Evolutionary conservation across 768 basidiomycete genomes (phyloP), one percentile per base, ranked within the genome.

Genomic region (Russula sp.): DNA sequence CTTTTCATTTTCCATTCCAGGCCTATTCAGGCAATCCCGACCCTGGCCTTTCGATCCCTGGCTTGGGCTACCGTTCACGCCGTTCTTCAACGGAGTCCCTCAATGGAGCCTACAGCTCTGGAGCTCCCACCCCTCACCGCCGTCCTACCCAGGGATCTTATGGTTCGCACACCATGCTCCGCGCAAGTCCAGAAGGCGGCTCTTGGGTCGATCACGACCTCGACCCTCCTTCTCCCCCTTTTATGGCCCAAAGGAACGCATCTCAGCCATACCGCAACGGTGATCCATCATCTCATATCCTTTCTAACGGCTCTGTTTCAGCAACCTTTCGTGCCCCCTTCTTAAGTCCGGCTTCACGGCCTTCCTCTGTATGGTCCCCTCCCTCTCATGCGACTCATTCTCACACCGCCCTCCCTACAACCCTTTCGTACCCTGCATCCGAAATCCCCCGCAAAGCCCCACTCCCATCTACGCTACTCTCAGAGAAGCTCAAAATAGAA

Each of bases 271-370:
- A 56, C 22, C 61, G 56, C 20, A 58, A 46, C 45, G 34, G n/a
- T 25, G 56, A 58, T 7, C 43, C 56, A 14, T 46, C 56, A 7
- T 45, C 41, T 4, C 55, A 51, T 18, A 18, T 29, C 20, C 42
- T 10, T 42, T 42, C 47, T n/a, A 55, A 36, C 29, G 13, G 29
- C 34, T 51, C 56, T 7, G 46, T 34, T 16, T 45, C 53, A 7
- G 11, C 51, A 4, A 20, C 60, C 14, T 88, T 90, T 75, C 82
- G 87, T 29, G 75, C 81, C 0, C 85, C 87, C 1, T 88, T 88
- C 74, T 81, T 88, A 56, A 81, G 85, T 4, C 88, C 87, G 0
- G 79, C 86, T 1, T 85, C 84, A 0, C 79, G 87, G n/a, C 85
- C 86, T 0, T 73, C 79, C 5, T 82, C 80, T 2, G 77, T 85